Evolutionary conservation across 768 basidiomycete genomes (phyloP).

Genomic region (Tylopilus rubrobrunneus): DNA sequence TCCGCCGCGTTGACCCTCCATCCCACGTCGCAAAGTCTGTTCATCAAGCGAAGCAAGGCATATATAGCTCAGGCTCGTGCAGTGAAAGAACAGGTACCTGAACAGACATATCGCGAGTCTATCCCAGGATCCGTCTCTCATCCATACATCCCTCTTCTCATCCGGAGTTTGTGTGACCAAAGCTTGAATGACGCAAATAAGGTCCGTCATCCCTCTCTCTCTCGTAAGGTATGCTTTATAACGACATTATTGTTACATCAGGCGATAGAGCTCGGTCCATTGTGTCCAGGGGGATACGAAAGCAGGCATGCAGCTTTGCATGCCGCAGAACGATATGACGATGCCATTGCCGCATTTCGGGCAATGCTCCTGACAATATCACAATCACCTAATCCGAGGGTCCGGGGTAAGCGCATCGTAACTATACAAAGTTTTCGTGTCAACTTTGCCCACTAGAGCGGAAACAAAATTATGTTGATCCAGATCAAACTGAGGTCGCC

Average conservation of each 20-base stretch:
- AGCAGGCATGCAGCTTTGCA: not conserved
- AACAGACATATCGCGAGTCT: no score
- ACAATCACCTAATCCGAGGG: not conserved
- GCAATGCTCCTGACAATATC: no score
- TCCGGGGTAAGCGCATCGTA: not conserved
- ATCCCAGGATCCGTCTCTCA: no score
- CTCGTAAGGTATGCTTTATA: no score
- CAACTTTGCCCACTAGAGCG: not conserved
- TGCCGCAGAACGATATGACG: not conserved
- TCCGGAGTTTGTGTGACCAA: no score
- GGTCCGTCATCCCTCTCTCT: not conserved
- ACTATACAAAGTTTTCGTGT: no score
- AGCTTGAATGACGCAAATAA: not conserved
- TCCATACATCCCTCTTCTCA: no score
- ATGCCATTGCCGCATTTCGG: not conserved
- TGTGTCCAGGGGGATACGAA: not conserved
- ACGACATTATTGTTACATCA: no score
- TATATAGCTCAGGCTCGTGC: not conserved
- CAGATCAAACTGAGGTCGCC: not conserved
- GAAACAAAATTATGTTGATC: not conserved
- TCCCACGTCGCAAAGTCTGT: not conserved
- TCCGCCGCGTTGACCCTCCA: not conserved
- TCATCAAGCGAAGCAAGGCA: not conserved
- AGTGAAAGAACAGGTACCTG: no score
- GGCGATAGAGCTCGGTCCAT: not conserved